A percentile compares a stretch with the other conserved stretches of the same genome.
Evolutionary conservation across 2,329 filamentous ascomycete species (phyloP).

Genomic region (Sclerotinia subarctica): DNA sequence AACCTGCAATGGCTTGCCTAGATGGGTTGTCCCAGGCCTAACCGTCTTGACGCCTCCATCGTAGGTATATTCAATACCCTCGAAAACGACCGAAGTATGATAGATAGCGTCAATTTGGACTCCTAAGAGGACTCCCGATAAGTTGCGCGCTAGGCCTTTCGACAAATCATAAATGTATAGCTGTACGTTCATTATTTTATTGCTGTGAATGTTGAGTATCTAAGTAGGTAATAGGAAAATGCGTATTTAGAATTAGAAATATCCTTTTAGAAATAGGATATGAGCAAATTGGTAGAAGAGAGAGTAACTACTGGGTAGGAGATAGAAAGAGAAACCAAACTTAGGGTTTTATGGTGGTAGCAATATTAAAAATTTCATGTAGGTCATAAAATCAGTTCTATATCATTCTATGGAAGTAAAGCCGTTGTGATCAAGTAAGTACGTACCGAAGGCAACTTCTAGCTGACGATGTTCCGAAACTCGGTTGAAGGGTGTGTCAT

Average conservation of each 20-base stretch:
- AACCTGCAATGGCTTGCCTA: slow-evolving; percentile 77
- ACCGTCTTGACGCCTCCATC: slow-evolving; percentile 84
- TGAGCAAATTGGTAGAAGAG: slow-evolving; percentile 8
- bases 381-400: neutral
- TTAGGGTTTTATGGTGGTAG: neutral
- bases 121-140: slow-evolving; percentile 52
- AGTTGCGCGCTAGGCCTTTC: slow-evolving; percentile 51
- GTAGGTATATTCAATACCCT: slow-evolving; percentile 85
- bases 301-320: neutral
- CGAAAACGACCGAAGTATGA: slow-evolving; percentile 85
- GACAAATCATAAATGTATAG: slow-evolving; percentile 79
- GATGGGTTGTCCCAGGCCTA: slow-evolving; percentile 76
- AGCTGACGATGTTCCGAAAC: slow-evolving; percentile 11
- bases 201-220: slow-evolving; percentile 8
- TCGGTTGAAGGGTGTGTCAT: neutral
- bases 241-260: neutral
- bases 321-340: slow-evolving; percentile 9
- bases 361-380: slow-evolving; percentile 1
- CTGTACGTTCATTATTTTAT: slow-evolving; percentile 64
- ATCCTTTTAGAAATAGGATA: neutral
- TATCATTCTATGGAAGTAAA: slow-evolving; percentile 11
- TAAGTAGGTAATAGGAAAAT: slow-evolving; percentile 1
- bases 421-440: neutral
- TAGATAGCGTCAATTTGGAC: slow-evolving; percentile 87
- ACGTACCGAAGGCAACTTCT: slow-evolving; percentile 15